Evolutionary conservation across 306 rosid genomes (phyloP).

Genomic region (Arachis hypogaea): DNA sequence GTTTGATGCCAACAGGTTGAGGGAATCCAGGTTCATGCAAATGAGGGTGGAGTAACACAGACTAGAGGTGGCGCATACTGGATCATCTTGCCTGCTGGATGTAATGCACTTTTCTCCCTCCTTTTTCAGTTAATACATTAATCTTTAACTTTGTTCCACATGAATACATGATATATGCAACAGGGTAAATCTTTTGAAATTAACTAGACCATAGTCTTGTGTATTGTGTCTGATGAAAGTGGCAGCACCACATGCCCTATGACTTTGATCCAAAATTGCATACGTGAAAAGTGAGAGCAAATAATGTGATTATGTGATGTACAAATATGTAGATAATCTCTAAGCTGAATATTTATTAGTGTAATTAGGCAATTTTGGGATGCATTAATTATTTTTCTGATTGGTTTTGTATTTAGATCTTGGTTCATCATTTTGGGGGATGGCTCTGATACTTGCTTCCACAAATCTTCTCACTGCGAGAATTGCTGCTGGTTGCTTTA

Average conservation of each 20-base stretch:
- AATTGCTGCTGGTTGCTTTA: conserved; percentile 92
- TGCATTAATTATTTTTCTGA: conserved; percentile 37
- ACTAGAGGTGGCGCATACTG: conserved; percentile 96
- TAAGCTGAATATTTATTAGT: conserved; percentile 11
- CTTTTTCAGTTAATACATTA: conserved; percentile 2
- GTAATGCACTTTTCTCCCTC: conserved; percentile 57
- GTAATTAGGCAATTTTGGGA: conserved; percentile 25
- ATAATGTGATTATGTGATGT: background rate
- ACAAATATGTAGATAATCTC: background rate
- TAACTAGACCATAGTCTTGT: conserved; percentile 21
- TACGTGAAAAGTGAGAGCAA: conserved; percentile 6
- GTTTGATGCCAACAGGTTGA: conserved; percentile 68
- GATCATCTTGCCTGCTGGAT: conserved; percentile 97
- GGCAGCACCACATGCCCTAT: conserved; percentile 12
- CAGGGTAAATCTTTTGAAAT: conserved; percentile 14
- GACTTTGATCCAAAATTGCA: conserved; percentile 25
- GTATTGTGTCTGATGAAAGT: conserved; percentile 5
- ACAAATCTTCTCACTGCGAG: conserved; percentile 79
- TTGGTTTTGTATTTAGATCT: conserved; percentile 65
- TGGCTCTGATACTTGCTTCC: conserved; percentile 91
- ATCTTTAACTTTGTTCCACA: background rate
- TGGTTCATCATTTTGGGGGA: conserved; percentile 99
- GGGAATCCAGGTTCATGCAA: conserved; percentile 87
- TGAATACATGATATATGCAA: conserved; percentile 3
- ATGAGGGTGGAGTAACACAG: conserved; percentile 88